Evolutionary conservation across 495 filamentous ascomycete genomes (phyloP).

Genomic region (Talaromyces ruber): DNA sequence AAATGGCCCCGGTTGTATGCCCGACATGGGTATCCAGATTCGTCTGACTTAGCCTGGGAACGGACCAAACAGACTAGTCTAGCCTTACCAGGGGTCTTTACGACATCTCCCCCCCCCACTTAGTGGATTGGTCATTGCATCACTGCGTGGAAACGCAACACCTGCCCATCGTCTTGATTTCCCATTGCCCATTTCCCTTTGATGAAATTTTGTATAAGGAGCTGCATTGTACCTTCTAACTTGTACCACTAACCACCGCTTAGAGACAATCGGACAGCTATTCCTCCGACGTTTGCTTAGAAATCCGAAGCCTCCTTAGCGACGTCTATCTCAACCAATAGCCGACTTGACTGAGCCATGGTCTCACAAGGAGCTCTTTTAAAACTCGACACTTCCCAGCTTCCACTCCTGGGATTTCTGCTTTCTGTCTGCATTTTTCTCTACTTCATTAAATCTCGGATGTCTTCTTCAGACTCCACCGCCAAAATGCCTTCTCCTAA

Average conservation of each 20-base stretch:
- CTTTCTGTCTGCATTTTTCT: not conserved
- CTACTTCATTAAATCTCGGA: not conserved
- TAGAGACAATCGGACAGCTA: not conserved
- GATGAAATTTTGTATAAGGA: not conserved
- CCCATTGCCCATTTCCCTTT: not conserved
- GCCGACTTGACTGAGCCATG: not conserved
- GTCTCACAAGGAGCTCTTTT: not conserved
- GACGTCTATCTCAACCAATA: not conserved
- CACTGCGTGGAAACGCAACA: not conserved
- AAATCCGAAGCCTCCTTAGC: not conserved
- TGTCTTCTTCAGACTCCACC: not conserved
- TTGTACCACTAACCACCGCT: not conserved
- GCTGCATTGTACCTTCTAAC: not conserved
- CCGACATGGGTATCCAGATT: not conserved
- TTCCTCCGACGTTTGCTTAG: not conserved
- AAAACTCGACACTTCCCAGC: not conserved
- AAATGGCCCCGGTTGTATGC: not conserved
- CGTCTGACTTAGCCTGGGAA: not conserved
- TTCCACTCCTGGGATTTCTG: not conserved
- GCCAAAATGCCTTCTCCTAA: constrained; percentile 7
- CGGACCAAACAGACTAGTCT: not conserved
- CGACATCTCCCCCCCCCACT: too few relatives aligned
- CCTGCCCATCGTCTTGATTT: not conserved
- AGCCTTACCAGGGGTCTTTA: not conserved
- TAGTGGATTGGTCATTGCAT: too few relatives aligned